Conservation (phyloP, 2,329 filamentous ascomycete species). For the Aspergillus aculeatus region DNA sequence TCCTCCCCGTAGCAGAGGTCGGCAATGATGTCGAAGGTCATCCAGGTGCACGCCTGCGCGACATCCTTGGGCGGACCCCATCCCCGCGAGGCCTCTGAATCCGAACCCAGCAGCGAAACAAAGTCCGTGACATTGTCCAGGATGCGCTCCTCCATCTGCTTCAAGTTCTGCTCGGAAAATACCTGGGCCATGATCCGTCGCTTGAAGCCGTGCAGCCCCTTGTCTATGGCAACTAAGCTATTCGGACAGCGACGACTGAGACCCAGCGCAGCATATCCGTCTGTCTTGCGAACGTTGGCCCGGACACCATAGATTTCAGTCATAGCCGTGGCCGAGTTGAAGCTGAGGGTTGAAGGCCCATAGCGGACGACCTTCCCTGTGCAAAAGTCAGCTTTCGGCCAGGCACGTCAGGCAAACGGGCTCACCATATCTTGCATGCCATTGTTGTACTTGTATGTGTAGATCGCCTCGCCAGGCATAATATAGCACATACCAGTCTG, state of each 20-base stretch:
- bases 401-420: too few relatives aligned
- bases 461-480: slow-evolving; percentile 1
- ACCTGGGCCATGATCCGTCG: slow-evolving; percentile 1
- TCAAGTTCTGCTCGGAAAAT: neutral
- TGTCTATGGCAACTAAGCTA: neutral
- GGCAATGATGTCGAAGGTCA: slow-evolving; percentile 5
- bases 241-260: neutral
- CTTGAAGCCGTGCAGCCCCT: neutral
- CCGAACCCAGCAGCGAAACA: neutral
- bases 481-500: slow-evolving; percentile 1
- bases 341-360: neutral
- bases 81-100: neutral
- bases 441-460: neutral
- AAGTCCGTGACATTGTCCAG: neutral
- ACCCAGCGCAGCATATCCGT: neutral
- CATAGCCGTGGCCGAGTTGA: neutral
- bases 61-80: neutral
- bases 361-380: slow-evolving; percentile 1
- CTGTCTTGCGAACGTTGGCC: slow-evolving; percentile 3
- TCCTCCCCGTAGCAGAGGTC: slow-evolving; percentile 2
- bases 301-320: neutral
- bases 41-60: neutral
- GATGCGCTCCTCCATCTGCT: neutral
- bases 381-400: neutral
- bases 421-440: slow-evolving; percentile 1